Evolutionary conservation across 2,329 filamentous ascomycete species (phyloP), one percentile per base, ranked within the genome.

Genomic region (Stemphylium lycopersici): DNA sequence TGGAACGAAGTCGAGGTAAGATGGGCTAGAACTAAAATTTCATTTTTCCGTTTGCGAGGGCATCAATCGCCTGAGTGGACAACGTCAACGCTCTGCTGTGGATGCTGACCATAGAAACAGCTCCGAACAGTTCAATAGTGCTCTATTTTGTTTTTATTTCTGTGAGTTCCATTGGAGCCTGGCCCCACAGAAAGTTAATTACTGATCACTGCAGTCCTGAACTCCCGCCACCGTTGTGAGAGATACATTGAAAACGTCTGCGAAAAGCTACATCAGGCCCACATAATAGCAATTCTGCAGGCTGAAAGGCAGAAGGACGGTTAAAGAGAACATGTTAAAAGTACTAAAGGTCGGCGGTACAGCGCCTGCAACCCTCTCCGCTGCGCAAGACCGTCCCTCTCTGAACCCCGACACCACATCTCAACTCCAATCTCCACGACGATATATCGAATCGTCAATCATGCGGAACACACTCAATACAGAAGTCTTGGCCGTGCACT

Each of bases 361-460:
- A 46, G 43, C 43, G 22, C 37, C 22, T 33, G 37, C 13, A 7
- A 36, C 31, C 22, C 32, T 31, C 39, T 36, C 15, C 22, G 33
- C 13, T 12, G 16, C 31, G 34, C 33, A 29, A 45, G 38, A 34
- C 26, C 24, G 12, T 12, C 13, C 20, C 37, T 43, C 34, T n/a
- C 16, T 26, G 32, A 44, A 44, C 12, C 29, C 39, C 20, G 18
- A 20, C 13, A 33, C 18, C 31, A 20, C 22, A 37, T 20, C 50
- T 48, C 44, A 40, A 37, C 24, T 32, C 29, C 31, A 59, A 50
- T 49, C 36, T 53, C 48, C 15, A 44, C 29, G 18, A 42, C 40
- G 24, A 47, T 15, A 41, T 52, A 24, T 45, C 31, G 32, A 45
- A 8, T 12, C 34, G 34, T 61, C 49, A 59, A 60, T 53, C 56